Evolutionary conservation across 2,329 filamentous ascomycete genomes (phyloP), one percentile per base, ranked within the genome.

Genomic region (Hymenotorrendiella dingleyae): DNA sequence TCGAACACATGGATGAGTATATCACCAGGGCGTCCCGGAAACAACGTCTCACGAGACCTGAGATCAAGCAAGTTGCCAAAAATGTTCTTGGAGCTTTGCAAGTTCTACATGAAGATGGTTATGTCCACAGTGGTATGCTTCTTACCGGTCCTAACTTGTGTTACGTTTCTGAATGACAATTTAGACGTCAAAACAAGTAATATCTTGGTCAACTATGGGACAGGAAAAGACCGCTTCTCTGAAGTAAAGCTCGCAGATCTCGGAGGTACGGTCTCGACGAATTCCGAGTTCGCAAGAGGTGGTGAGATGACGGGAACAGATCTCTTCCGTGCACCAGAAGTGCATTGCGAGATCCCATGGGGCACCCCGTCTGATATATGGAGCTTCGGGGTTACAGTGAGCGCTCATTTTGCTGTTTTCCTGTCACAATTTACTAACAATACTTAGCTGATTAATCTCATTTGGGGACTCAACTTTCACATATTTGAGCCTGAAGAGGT

Each of bases 111-210:
- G 39, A 47, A 30, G 43, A 47, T 38, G 43, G 43, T 24, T 52
- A 44, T 20, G 45, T 52, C n/a, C 49, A 50, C 43, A 54, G 47
- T 32, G 47, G 49, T 54, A 46, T 34, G 35, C 37, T 28, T 28
- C 36, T 39, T 37, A 11, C 34, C 32, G 26, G 32, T 20, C 24
- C 22, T 6, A 28, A 2, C 8, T 28, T 42, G 14, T 39, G 23
- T 12, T 32, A 19, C 43, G 23, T 38, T 36, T 19, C 32, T 14
- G 42, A 34, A n/a, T 20, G 12, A 21, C 34, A 37, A 62, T 54
- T 21, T 29, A 54, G 51, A 54, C 42, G 26, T 54, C 24, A 65
- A 66, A 40, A 62, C 55, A 11, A 53, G 63, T 33, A 65, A 66
- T 43, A 54, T 65, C 4, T 33, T 50, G n/a, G 41, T 54, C 17